These are phyloP conservation scores for Starmerella khaoyaiensis DNA, from an alignment of 805 yeast genomes.

Conservation along the genomic window DNA sequence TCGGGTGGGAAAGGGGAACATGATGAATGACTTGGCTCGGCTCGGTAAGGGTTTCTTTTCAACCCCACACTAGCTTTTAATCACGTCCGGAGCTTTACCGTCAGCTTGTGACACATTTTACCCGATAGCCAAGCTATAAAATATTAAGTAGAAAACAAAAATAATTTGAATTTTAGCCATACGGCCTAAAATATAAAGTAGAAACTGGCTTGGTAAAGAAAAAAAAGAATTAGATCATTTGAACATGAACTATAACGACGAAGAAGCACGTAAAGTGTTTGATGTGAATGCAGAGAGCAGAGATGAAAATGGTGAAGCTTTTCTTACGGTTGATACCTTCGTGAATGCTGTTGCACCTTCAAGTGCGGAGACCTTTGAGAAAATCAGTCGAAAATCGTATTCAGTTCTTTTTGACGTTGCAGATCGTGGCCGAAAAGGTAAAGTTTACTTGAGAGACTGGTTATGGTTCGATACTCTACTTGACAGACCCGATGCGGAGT, in stretches of 20 bases:
- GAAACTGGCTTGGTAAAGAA: background rate
- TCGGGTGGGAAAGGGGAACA: no score
- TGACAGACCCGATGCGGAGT: conserved; percentile 43
- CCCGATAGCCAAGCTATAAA: no score
- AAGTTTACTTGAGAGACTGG: conserved; percentile 59
- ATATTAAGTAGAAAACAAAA: no score
- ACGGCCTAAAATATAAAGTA: background rate
- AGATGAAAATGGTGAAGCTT: conserved; percentile 25
- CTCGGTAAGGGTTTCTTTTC: no score
- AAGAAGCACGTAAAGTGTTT: conserved; percentile 8
- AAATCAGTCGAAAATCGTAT: conserved; percentile 44
- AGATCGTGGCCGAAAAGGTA: conserved; percentile 60
- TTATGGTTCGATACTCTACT: conserved; percentile 47
- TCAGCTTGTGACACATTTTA: no score
- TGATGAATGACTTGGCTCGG: no score
- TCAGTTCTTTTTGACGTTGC: conserved; percentile 70
- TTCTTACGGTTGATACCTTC: conserved; percentile 33
- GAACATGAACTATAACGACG: conserved; percentile 7
- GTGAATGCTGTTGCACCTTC: conserved; percentile 34
- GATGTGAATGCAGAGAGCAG: conserved; percentile 8
- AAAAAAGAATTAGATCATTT: background rate
- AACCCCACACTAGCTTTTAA: no score
- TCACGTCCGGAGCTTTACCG: no score
- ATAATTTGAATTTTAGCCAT: no score
- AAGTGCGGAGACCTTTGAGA: conserved; percentile 35